phyloP scores from a whole-genome alignment of 2,329 filamentous ascomycete genomes.

The Aspergillus terreus region DNA sequence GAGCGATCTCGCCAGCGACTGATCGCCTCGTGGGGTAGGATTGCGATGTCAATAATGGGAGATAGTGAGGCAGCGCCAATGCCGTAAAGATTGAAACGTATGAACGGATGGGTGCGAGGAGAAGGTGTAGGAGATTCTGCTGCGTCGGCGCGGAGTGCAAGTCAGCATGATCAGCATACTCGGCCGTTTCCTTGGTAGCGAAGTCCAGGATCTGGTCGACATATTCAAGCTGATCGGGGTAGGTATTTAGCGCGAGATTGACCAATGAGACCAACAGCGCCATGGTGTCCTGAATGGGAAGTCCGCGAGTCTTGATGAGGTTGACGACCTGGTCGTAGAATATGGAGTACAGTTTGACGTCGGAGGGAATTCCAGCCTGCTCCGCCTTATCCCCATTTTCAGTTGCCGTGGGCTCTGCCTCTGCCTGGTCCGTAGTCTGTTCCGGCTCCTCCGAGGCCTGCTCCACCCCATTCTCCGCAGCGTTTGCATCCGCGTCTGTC shows the following conservation, averaged over 20 bases:
- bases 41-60: constrained; percentile 84
- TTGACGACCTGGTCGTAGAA: constrained; percentile 96
- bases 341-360: constrained; percentile 90
- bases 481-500: constrained; percentile 31
- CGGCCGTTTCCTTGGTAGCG: constrained; percentile 77
- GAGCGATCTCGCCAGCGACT: constrained; percentile 83
- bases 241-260: constrained; percentile 93
- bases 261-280: constrained; percentile 89
- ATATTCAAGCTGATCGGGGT: constrained; percentile 87
- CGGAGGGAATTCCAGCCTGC: constrained; percentile 47
- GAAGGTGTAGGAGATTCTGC: constrained; percentile 79
- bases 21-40: constrained; percentile 88
- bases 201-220: constrained; percentile 92
- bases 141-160: constrained; percentile 84
- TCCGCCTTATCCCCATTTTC: constrained; percentile 26
- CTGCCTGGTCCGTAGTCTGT: constrained; percentile 24
- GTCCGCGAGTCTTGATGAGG: constrained; percentile 81
- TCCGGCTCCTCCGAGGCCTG: constrained; percentile 28
- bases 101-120: constrained; percentile 84
- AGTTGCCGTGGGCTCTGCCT: constrained; percentile 30
- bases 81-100: constrained; percentile 97
- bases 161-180: constrained; percentile 92
- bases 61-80: constrained; percentile 83
- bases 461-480: constrained; percentile 34
- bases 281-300: constrained; percentile 92